These are phyloP conservation scores for Exophiala viscosa DNA, from an alignment of 2,329 filamentous ascomycete genomes.

Conservation along the genomic window DNA sequence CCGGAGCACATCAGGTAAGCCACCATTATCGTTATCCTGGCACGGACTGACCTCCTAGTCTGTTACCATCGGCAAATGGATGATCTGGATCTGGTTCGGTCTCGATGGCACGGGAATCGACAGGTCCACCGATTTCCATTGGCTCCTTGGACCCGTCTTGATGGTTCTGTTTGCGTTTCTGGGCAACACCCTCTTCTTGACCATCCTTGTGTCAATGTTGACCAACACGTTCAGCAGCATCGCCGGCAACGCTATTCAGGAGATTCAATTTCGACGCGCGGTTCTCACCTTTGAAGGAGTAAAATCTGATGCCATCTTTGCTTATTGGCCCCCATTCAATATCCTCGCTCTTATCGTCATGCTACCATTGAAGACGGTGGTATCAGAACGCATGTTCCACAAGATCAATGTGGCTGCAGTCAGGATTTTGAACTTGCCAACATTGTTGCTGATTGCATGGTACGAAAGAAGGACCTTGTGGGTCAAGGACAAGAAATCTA, in stretches of 20 bases:
- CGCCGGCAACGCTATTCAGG: slow-evolving; percentile 70
- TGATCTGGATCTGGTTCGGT: slow-evolving; percentile 91
- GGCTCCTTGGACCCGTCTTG: slow-evolving; percentile 70
- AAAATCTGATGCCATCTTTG: slow-evolving; percentile 78
- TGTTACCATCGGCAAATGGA: slow-evolving; percentile 79
- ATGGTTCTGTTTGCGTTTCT: slow-evolving; percentile 84
- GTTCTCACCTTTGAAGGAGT: slow-evolving; percentile 82
- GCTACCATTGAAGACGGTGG: slow-evolving; percentile 71
- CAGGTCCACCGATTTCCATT: slow-evolving; percentile 66
- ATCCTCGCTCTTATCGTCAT: slow-evolving; percentile 70
- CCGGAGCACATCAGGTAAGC: slow-evolving; percentile 51
- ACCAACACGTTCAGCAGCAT: slow-evolving; percentile 80
- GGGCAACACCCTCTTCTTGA: slow-evolving; percentile 81
- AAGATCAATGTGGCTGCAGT: slow-evolving; percentile 80
- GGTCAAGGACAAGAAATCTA: slow-evolving; percentile 32
- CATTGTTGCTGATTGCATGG: slow-evolving; percentile 67
- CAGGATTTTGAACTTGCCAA: slow-evolving; percentile 68
- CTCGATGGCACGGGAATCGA: slow-evolving; percentile 68
- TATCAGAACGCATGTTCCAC: slow-evolving; percentile 82
- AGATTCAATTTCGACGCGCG: slow-evolving; percentile 76
- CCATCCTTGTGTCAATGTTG: slow-evolving; percentile 81
- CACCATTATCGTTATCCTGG: background rate
- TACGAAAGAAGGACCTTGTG: slow-evolving; percentile 69
- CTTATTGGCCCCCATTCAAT: slow-evolving; percentile 80
- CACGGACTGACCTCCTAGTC: slow-evolving; percentile 35